phyloP scores from a whole-genome alignment of 345 rosid species.

The Cardiospermum halicacabum region DNA sequence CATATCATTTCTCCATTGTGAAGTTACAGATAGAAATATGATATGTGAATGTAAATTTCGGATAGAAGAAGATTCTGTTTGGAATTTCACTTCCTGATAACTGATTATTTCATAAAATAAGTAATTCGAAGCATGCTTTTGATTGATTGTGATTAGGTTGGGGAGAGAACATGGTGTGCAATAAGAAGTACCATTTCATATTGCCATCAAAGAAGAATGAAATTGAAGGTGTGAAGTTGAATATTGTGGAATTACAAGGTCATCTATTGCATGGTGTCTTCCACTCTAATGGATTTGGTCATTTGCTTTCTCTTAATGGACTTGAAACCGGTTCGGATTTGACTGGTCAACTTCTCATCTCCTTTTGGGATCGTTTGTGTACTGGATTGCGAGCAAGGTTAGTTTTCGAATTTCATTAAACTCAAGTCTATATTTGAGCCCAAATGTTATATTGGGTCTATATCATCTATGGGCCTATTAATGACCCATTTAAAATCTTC shows the following conservation, averaged over 20 bases:
- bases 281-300: slow-evolving; percentile 89
- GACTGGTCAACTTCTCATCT: slow-evolving; percentile 73
- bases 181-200: slow-evolving; percentile 87
- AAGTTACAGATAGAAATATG: too few relatives aligned
- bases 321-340: slow-evolving; percentile 62
- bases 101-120: background rate
- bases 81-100: too few relatives aligned
- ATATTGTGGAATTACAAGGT: slow-evolving; percentile 44
- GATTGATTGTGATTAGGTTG: slow-evolving; percentile 51
- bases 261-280: slow-evolving; percentile 78
- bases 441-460: too few relatives aligned
- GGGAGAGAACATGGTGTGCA: slow-evolving; percentile 78
- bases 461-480: too few relatives aligned
- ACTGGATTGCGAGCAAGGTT: slow-evolving; percentile 75
- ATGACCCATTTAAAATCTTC: too few relatives aligned
- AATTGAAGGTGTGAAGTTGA: slow-evolving; percentile 26
- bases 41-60: too few relatives aligned
- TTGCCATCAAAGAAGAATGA: slow-evolving; percentile 60
- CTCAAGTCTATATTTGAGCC: background rate
- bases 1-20: too few relatives aligned
- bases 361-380: slow-evolving; percentile 89
- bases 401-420: background rate
- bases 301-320: slow-evolving; percentile 71
- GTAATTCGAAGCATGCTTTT: slow-evolving; percentile 10
- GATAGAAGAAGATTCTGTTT: too few relatives aligned